Evolutionary conservation across 129 eudicot species (phyloP).

Genomic region (Gnaphalium uliginosum): DNA sequence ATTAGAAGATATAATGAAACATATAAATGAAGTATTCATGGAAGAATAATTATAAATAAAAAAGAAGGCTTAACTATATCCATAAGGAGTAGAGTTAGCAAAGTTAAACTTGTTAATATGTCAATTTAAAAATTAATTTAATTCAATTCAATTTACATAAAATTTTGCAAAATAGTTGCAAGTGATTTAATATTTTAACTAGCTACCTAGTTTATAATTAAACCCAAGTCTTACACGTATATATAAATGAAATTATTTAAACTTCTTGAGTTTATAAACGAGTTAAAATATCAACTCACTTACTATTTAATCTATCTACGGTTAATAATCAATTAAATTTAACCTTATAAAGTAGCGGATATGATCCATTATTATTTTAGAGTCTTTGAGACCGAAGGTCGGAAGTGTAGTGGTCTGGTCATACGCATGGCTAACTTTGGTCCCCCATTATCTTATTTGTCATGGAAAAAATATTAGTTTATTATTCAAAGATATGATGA

Average conservation of each 20-base stretch:
- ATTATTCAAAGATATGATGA: constrained; percentile 30
- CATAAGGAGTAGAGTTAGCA: too few relatives aligned
- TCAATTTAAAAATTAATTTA: too few relatives aligned
- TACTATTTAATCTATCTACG: too few relatives aligned
- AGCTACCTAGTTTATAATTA: too few relatives aligned
- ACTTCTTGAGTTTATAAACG: neutral
- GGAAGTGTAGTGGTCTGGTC: constrained; percentile 36
- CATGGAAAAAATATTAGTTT: neutral
- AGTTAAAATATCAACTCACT: neutral
- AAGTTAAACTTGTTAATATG: neutral
- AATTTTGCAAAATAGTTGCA: neutral
- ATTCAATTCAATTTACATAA: neutral
- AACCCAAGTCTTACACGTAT: neutral
- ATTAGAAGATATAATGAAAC: too few relatives aligned
- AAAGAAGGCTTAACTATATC: too few relatives aligned
- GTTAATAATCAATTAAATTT: neutral
- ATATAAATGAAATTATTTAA: too few relatives aligned
- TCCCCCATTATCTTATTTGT: constrained; percentile 36
- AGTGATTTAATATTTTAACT: too few relatives aligned
- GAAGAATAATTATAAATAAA: too few relatives aligned
- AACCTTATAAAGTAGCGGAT: neutral
- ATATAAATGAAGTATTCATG: too few relatives aligned
- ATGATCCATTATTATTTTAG: neutral
- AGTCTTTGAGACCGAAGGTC: neutral
- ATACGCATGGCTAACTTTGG: constrained; percentile 37